Evolutionary conservation across 1,284 basidiomycete genomes (phyloP).

Genomic region (Malassezia brasiliensis): DNA sequence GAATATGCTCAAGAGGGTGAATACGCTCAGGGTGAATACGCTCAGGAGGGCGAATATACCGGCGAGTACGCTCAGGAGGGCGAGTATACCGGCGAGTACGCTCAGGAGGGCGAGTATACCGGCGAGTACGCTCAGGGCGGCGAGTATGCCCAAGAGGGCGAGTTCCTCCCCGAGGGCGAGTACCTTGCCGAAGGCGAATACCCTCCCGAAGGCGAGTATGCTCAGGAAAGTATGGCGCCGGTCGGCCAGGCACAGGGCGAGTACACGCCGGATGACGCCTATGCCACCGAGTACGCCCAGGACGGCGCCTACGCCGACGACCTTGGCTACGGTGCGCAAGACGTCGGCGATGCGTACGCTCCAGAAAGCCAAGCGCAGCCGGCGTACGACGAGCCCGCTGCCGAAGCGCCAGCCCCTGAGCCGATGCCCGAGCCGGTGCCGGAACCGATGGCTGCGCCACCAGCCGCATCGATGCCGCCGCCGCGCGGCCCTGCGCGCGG

Average conservation of each 20-base stretch:
- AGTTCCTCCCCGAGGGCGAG: neutral
- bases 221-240: neutral
- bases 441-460: neutral
- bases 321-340: slow-evolving; percentile 1
- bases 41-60: neutral
- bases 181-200: neutral
- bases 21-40: neutral
- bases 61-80: neutral
- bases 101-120: too few relatives aligned
- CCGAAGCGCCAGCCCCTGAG: neutral
- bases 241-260: neutral
- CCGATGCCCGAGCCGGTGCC: neutral
- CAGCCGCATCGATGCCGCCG: neutral
- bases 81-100: slow-evolving; percentile 2
- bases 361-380: too few relatives aligned
- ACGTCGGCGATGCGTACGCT: neutral
- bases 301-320: neutral
- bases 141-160: too few relatives aligned
- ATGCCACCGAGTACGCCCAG: neutral
- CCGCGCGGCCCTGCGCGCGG: neutral
- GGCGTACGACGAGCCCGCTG: neutral
- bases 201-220: neutral
- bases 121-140: too few relatives aligned
- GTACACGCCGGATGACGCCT: neutral
- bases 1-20: neutral